Conservation (phyloP, 2,329 filamentous ascomycete species). For the Apiospora saccharicola region DNA sequence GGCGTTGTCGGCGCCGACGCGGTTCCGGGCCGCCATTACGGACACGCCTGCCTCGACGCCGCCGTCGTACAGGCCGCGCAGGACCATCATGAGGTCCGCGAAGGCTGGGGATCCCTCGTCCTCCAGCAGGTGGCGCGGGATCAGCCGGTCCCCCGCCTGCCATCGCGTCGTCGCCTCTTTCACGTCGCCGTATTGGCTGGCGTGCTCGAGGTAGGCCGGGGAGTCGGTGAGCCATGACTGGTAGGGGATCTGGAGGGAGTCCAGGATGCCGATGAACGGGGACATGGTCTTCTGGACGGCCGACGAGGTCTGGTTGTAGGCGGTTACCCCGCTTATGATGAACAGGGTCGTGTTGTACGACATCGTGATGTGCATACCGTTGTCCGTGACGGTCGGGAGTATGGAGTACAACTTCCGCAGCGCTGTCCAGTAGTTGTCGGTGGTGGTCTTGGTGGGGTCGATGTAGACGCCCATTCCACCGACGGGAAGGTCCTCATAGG, state of each 20-base stretch:
- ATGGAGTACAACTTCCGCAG: slow-evolving; percentile 32
- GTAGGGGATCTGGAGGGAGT: background rate
- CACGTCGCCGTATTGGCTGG: background rate
- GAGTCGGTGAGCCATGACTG: background rate
- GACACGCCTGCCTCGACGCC: slow-evolving; percentile 29
- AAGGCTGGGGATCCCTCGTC: slow-evolving; percentile 1
- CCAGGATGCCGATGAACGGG: background rate
- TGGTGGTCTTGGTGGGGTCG: background rate
- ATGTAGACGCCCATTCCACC: background rate
- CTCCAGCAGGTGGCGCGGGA: background rate
- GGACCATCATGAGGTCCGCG: slow-evolving; percentile 31
- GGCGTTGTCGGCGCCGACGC: slow-evolving; percentile 26
- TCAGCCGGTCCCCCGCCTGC: background rate
- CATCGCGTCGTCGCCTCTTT: background rate
- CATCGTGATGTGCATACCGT: slow-evolving; percentile 34
- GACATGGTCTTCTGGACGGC: background rate
- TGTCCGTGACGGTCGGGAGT: slow-evolving; percentile 33
- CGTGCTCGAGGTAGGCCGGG: background rate
- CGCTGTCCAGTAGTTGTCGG: slow-evolving; percentile 35
- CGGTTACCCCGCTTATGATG: background rate
- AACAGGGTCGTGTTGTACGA: slow-evolving; percentile 29
- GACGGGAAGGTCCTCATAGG: slow-evolving; percentile 22
- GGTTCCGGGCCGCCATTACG: slow-evolving; percentile 25
- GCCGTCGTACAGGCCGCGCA: slow-evolving; percentile 32
- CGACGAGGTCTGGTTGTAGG: background rate